phyloP scores from a whole-genome alignment of 345 rosid genomes.

The Cardiospermum halicacabum region DNA sequence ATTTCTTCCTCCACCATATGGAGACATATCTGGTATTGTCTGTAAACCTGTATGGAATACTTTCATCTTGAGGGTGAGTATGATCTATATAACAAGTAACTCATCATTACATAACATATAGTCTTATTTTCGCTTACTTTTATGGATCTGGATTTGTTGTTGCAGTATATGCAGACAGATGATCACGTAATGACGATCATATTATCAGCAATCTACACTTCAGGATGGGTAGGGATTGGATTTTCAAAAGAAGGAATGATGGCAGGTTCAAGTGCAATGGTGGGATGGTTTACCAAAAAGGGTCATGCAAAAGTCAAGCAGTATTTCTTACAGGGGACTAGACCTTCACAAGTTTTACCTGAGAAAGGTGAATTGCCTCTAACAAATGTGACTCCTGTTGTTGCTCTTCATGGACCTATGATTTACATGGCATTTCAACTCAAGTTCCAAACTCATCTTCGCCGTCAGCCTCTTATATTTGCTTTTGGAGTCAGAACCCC shows the following conservation, averaged over 20 bases:
- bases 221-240: conserved; percentile 93
- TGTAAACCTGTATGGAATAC: conserved; percentile 82
- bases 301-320: conserved; percentile 75
- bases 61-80: conserved; percentile 67
- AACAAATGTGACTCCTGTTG: conserved; percentile 60
- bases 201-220: conserved; percentile 71
- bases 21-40: conserved; percentile 49
- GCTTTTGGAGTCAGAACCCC: conserved; percentile 69
- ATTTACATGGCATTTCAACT: conserved; percentile 80
- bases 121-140: neutral
- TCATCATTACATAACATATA: neutral
- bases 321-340: conserved; percentile 64
- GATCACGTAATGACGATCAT: conserved; percentile 64
- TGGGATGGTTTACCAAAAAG: conserved; percentile 75
- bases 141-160: neutral
- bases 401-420: conserved; percentile 67
- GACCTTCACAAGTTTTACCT: conserved; percentile 51
- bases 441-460: conserved; percentile 41
- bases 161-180: conserved; percentile 62
- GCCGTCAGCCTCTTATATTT: conserved; percentile 56
- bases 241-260: conserved; percentile 85
- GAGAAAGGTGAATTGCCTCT: conserved; percentile 77
- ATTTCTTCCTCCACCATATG: conserved; percentile 79
- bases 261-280: conserved; percentile 89
- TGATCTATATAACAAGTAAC: neutral